Conservation (phyloP, 208 protist genomes). For the Trypanosoma theileri region DNA sequence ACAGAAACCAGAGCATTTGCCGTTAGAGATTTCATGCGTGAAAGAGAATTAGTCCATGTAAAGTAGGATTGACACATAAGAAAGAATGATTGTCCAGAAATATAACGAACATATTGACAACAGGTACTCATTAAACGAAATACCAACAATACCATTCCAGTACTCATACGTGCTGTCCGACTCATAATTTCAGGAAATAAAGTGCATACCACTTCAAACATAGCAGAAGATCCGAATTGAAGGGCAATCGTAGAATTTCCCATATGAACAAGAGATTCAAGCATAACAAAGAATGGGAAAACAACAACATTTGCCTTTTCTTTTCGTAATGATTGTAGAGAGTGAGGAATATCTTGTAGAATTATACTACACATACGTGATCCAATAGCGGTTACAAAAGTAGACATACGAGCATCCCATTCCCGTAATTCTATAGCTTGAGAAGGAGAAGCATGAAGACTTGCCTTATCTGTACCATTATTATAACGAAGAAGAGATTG, state of each 20-base stretch:
- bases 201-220: constrained; percentile 68
- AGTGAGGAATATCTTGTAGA: constrained; percentile 56
- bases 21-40: constrained; percentile 74
- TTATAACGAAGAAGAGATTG: constrained; percentile 76
- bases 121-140: constrained; percentile 89
- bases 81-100: constrained; percentile 56
- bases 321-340: constrained; percentile 59
- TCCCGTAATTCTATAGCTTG: constrained; percentile 25
- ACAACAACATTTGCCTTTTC: constrained; percentile 49
- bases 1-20: constrained; percentile 82
- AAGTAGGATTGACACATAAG: constrained; percentile 85
- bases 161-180: constrained; percentile 68
- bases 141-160: constrained; percentile 72
- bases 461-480: constrained; percentile 38
- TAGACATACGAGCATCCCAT: constrained; percentile 81
- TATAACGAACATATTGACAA: constrained; percentile 73
- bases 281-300: constrained; percentile 82
- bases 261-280: constrained; percentile 75
- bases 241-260: constrained; percentile 80
- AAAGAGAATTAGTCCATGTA: constrained; percentile 65
- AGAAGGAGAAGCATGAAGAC: neutral
- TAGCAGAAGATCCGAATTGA: constrained; percentile 69
- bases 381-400: constrained; percentile 73
- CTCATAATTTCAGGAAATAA: constrained; percentile 86
- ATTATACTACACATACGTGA: constrained; percentile 56